Base-by-base conservation (phyloP, 805 yeast genomes). In the Ogataea philodendri region DNA sequence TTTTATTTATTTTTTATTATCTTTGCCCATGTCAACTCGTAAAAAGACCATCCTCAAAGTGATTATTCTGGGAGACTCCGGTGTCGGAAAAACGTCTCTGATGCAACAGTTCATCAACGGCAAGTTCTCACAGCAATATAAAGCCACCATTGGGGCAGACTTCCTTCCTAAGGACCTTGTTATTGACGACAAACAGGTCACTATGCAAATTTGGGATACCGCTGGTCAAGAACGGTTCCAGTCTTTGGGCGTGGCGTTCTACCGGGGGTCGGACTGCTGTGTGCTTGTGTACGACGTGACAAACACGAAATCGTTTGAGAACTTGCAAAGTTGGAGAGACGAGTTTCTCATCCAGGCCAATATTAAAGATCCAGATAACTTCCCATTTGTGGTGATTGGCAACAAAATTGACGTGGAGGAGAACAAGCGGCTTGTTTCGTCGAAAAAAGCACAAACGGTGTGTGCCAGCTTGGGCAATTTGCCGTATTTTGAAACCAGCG, bases 211-310 rank as follows among this genome's bases (percentile, higher is more conserved):
- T 37, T 90, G 98, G 98, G 98, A 90, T 58, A 90, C 98, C 26
- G 97, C 97, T 6, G 98, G 98, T 22, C 98, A 90, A 67, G 98
- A 90, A 63, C 74, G 98, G 54, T 90, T 90, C 72, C 97, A 93
- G 65, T 82, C 94, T 40, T 69, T 90, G 44, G 97, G 97, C 10
- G 97, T 90, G 27, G 97, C 97, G 0, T 90, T 90, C 60, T 90
- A 93, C 62, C 72, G 98, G 53, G 97, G 97, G 22, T 96, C 97
- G 1, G 97, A 93, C 62, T 93, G 97, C 64, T 93, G 97, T 65
- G 96, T 90, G 7, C 71, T 90, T 42, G 95, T 93, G 49, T 90
- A 84, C 59, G 98, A 90, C 58, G 97, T 93, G 32, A 90, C 96
- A 44, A 93, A 93, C 64, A 82, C 85, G 44, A 89, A 90, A 64